Evolutionary conservation across 1,139 yeast species (phyloP).

Genomic region (Suhomyces anneliseae): DNA sequence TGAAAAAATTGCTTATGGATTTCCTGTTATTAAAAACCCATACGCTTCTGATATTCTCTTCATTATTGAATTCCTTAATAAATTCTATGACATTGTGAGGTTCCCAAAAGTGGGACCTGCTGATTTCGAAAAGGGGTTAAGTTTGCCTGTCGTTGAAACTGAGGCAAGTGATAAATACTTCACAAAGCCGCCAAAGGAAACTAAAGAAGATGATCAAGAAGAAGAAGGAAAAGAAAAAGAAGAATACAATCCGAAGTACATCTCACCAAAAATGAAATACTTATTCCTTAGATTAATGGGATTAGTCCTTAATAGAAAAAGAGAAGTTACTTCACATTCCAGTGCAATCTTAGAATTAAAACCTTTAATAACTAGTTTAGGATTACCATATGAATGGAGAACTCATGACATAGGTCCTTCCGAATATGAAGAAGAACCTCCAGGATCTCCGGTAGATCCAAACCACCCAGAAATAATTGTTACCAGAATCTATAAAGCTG

Average conservation of each 20-base stretch:
- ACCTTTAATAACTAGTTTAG: constrained; percentile 23
- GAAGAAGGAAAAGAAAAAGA: neutral
- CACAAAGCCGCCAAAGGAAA: neutral
- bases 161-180: neutral
- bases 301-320: constrained; percentile 44
- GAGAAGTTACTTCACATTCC: constrained; percentile 28
- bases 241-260: constrained; percentile 12
- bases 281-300: constrained; percentile 38
- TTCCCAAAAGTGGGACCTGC: constrained; percentile 43
- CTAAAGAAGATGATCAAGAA: neutral
- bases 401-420: constrained; percentile 10
- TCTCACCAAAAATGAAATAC: constrained; percentile 35
- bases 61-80: constrained; percentile 44
- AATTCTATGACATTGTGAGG: constrained; percentile 35
- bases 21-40: constrained; percentile 29
- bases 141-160: constrained; percentile 23
- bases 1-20: constrained; percentile 31
- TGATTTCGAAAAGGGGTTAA: constrained; percentile 51
- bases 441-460: constrained; percentile 36
- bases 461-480: constrained; percentile 38
- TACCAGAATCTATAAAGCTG: constrained; percentile 7
- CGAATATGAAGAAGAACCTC: constrained; percentile 14
- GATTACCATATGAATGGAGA: constrained; percentile 24
- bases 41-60: constrained; percentile 48
- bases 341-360: constrained; percentile 46